Percentiles rank a stretch among this genome's conserved stretches.
Conservation (phyloP, 345 rosid genomes). For the Acer negundo region DNA sequence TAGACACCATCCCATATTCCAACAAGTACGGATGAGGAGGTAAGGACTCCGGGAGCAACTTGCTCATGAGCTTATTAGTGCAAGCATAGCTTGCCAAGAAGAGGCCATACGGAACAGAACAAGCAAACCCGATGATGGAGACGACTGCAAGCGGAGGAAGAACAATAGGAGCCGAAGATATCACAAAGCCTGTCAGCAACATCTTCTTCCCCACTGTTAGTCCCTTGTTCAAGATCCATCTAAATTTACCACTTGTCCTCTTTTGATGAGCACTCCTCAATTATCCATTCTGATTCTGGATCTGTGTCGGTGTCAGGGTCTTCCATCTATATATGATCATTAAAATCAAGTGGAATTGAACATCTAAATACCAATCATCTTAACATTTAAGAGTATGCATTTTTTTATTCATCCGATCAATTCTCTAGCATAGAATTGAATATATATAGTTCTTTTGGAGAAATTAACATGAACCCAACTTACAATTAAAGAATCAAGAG, state of each 20-base stretch:
- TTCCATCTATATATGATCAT: conserved; percentile 38
- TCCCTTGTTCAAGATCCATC: conserved; percentile 53
- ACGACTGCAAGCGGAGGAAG: conserved; percentile 67
- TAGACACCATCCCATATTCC: conserved; percentile 8
- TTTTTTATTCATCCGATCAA: too few relatives aligned
- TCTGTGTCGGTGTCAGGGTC: conserved; percentile 10
- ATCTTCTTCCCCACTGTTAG: conserved; percentile 56
- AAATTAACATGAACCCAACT: too few relatives aligned
- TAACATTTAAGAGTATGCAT: neutral
- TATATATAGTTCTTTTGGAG: too few relatives aligned
- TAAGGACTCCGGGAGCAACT: conserved; percentile 50
- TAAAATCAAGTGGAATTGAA: neutral
- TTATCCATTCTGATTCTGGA: conserved; percentile 31
- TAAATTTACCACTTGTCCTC: conserved; percentile 34
- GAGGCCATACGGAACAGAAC: conserved; percentile 62
- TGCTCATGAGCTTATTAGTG: conserved; percentile 69
- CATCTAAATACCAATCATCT: neutral
- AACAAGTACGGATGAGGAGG: conserved; percentile 16
- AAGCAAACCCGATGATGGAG: conserved; percentile 55
- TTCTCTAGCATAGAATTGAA: too few relatives aligned
- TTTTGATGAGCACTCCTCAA: conserved; percentile 25
- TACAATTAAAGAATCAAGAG: too few relatives aligned
- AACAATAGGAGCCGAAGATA: conserved; percentile 61
- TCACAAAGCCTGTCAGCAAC: conserved; percentile 48
- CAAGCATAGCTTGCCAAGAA: conserved; percentile 70